Evolutionary conservation across 768 basidiomycete species (phyloP).

Genomic region (Tulasnella sp.): DNA sequence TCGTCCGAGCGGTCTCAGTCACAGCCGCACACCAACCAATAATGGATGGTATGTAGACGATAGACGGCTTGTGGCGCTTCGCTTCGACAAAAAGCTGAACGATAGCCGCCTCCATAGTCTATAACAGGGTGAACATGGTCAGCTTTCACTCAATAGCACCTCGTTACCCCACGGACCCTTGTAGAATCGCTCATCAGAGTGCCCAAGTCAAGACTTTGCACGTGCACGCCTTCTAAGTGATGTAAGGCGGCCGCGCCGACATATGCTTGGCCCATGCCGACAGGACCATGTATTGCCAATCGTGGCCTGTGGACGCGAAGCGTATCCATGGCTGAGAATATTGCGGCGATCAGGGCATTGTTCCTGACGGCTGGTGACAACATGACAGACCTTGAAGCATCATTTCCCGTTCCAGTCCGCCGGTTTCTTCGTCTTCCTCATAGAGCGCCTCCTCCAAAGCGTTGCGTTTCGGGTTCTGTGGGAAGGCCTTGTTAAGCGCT

Average conservation of each 20-base stretch:
- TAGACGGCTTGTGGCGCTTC: conserved; percentile 90
- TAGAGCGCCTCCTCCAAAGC: conserved; percentile 93
- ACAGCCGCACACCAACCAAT: conserved; percentile 76
- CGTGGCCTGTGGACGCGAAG: conserved; percentile 84
- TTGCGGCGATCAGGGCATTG: neutral
- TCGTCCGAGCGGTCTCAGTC: conserved; percentile 71
- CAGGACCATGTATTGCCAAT: conserved; percentile 64
- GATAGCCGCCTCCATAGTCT: conserved; percentile 86
- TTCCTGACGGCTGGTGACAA: neutral
- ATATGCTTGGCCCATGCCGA: conserved; percentile 86
- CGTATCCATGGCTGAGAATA: conserved; percentile 69
- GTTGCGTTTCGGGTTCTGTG: conserved; percentile 65
- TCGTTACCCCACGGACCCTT: conserved; percentile 41
- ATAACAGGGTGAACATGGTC: conserved; percentile 5
- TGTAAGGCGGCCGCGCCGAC: conserved; percentile 86
- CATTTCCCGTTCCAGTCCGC: conserved; percentile 81
- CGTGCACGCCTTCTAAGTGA: conserved; percentile 89
- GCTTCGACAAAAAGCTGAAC: conserved; percentile 95
- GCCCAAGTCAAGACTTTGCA: conserved; percentile 88
- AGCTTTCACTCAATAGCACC: conserved; percentile 7
- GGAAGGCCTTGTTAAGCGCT: conserved; percentile 63
- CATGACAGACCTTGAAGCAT: conserved; percentile 64
- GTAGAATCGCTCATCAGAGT: conserved; percentile 80
- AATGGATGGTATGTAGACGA: conserved; percentile 89
- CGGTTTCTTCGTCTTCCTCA: conserved; percentile 66